Evolutionary conservation across 1,284 basidiomycete species (phyloP), one percentile per base, ranked within the genome.

Genomic region (Leccinum brunneo-olivaceum): DNA sequence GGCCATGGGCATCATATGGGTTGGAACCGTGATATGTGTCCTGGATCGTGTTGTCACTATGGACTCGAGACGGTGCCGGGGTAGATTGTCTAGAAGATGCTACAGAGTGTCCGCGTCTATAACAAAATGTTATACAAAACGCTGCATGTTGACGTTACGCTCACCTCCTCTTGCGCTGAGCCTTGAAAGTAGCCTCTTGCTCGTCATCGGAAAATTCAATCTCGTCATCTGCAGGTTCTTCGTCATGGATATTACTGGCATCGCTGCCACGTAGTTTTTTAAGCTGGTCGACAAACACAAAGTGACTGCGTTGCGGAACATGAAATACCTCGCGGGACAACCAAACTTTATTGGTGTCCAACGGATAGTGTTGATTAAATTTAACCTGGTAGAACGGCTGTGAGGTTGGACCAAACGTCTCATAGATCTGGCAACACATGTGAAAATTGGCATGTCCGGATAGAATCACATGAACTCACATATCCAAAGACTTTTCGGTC

Each of bases 201-300:
- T 95, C 90, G 53, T 95, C 90, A 49, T 95, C 91, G 5, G 87
- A 90, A 58, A 91, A 95, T 55, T 94, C 90, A 15, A 90, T 56
- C 56, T 94, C 90, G 44, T 90, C 79, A 11, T 87, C 90, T 3
- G 70, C 84, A 1, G 87, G 84, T 57, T 94, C 90, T 64, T 94
- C 90, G 55, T 94, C 91, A 54, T 90, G 80, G 6, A 90, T 73
- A 61, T 94, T 94, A 59, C 88, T 91, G n/a, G 91, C 90, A 53
- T 94, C 90, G 54, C 87, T 91, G 29, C 90, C 91, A 57, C 82
- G 90, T 36, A 76, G 50, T 20, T 65, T 70, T 48, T 72, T 73
- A 29, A 94, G 73, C 39, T 79, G 74, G 34, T 72, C 70, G 9
- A 90, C 72, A 56, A 87, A 87, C 28, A 93, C 82, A 54, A 90